Conservation (phyloP, 1,284 basidiomycete species). For the Amylostereum areolatum region DNA sequence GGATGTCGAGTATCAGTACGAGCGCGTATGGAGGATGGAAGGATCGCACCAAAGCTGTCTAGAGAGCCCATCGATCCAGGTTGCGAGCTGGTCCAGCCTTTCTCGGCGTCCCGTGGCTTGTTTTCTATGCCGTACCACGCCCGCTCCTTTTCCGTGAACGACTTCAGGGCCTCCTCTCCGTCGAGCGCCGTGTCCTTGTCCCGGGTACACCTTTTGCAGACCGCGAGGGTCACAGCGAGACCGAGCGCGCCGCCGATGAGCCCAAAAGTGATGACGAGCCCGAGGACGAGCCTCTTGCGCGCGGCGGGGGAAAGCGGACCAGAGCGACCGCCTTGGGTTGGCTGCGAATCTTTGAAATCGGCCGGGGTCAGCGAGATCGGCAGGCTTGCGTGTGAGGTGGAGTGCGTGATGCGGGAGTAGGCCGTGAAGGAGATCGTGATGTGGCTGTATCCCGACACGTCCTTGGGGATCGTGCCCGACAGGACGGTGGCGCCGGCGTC, state of each 20-base stretch:
- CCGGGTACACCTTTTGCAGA: constrained; percentile 45
- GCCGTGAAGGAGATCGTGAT: constrained; percentile 56
- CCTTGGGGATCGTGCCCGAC: constrained; percentile 45
- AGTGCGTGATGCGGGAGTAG: constrained; percentile 59
- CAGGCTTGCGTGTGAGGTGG: constrained; percentile 63
- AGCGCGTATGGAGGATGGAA: neutral
- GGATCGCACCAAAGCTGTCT: neutral
- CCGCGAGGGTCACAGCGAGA: constrained; percentile 48
- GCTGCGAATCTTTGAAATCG: constrained; percentile 22
- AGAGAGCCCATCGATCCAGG: neutral
- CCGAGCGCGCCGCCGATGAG: constrained; percentile 53
- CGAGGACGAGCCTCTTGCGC: constrained; percentile 46
- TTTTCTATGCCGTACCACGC: constrained; percentile 59
- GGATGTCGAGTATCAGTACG: neutral
- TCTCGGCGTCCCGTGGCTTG: constrained; percentile 14
- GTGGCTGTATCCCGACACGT: constrained; percentile 25
- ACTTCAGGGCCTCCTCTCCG: constrained; percentile 48
- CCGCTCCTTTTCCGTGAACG: constrained; percentile 56
- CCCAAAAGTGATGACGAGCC: constrained; percentile 57
- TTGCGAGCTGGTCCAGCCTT: constrained; percentile 11
- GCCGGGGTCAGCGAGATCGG: constrained; percentile 42
- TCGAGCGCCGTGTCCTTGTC: constrained; percentile 53
- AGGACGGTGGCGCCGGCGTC: constrained; percentile 39
- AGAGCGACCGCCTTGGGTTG: constrained; percentile 22
- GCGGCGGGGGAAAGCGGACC: constrained; percentile 33